These are phyloP conservation scores for Fusarium sacchari DNA, from an alignment of 2,329 filamentous ascomycete genomes.

Conservation along the genomic window DNA sequence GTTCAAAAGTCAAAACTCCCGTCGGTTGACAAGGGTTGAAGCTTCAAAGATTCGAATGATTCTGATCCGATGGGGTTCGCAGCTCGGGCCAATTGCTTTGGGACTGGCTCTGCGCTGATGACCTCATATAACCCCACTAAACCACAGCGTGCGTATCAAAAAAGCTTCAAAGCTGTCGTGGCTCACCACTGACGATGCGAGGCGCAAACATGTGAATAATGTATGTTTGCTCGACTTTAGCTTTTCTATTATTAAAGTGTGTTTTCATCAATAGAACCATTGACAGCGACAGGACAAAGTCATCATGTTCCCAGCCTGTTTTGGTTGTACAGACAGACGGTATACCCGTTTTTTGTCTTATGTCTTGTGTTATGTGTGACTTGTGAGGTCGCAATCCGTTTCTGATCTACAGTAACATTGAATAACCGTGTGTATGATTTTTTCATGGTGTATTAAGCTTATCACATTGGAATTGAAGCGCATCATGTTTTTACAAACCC, in stretches of 20 bases:
- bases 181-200: neutral
- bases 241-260: neutral
- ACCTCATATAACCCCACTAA: constrained; percentile 45
- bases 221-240: neutral
- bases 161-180: neutral
- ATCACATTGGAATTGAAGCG: neutral
- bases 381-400: neutral
- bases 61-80: constrained; percentile 28
- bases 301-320: neutral
- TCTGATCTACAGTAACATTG: neutral
- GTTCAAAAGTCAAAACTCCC: neutral
- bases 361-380: neutral
- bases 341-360: neutral
- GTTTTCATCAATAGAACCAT: neutral
- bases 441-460: neutral
- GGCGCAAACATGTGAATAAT: neutral
- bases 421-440: neutral
- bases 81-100: constrained; percentile 39
- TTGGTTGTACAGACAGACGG: neutral
- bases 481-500: neutral
- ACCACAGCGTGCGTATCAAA: constrained; percentile 1
- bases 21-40: constrained; percentile 18
- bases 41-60: constrained; percentile 34
- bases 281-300: neutral
- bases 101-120: constrained; percentile 33